Conservation (phyloP, 106 monocot genomes). For the Phalaenopsis equestris region DNA sequence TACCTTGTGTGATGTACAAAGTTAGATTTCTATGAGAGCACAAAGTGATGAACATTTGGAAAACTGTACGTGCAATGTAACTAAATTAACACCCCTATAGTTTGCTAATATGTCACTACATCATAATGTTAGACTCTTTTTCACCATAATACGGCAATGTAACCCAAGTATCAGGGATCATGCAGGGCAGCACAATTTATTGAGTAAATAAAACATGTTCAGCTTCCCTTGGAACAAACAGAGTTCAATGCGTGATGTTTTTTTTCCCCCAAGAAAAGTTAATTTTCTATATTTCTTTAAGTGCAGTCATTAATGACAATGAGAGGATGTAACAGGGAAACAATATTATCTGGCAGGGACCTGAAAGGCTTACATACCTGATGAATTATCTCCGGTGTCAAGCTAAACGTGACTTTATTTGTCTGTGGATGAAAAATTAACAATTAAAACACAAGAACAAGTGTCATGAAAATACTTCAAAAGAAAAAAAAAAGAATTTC, state of each 20-base stretch:
- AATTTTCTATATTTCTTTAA: not conserved
- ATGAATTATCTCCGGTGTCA: slow-evolving; percentile 95
- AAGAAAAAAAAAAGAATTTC: too few species aligned
- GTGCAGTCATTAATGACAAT: not conserved
- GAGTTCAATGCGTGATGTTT: not conserved
- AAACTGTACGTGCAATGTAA: not conserved
- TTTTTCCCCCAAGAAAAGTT: too few species aligned
- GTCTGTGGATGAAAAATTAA: slow-evolving; percentile 54
- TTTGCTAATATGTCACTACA: not conserved
- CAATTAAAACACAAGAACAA: slow-evolving; percentile 13
- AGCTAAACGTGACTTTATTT: slow-evolving; percentile 95
- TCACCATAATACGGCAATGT: not conserved
- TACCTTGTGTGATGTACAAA: not conserved
- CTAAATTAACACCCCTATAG: not conserved
- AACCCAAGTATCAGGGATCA: not conserved
- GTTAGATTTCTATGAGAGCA: not conserved
- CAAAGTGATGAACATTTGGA: not conserved
- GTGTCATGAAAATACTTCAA: not conserved
- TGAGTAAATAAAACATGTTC: not conserved
- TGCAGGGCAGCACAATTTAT: not conserved
- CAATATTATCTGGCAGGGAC: not conserved
- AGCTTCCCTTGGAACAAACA: not conserved
- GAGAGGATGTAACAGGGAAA: not conserved
- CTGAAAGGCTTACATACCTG: slow-evolving; percentile 43
- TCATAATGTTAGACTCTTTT: not conserved